Percentiles rank a stretch among this genome's conserved stretches.
These are phyloP conservation scores for Suhomyces atakaporum DNA, from an alignment of 1,139 yeast species.

Conservation along the genomic window DNA sequence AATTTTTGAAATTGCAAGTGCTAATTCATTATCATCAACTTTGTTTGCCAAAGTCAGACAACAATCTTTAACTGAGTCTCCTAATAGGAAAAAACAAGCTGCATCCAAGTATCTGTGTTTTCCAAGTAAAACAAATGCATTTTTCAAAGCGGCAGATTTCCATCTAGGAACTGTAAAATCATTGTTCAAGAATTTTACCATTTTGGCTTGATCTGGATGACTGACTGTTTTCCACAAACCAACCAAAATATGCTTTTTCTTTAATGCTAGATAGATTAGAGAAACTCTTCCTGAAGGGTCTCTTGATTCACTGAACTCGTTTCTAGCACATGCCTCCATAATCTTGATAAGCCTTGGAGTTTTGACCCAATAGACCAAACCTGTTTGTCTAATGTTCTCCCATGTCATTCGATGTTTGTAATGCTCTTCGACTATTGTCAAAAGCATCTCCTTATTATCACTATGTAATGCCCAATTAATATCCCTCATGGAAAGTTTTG, in stretches of 20 bases:
- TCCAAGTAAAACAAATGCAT: slow-evolving; percentile 87
- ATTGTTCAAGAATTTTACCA: slow-evolving; percentile 71
- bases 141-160: slow-evolving; percentile 86
- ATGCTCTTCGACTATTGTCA: slow-evolving; percentile 53
- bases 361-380: slow-evolving; percentile 74
- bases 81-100: slow-evolving; percentile 86
- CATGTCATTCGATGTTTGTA: slow-evolving; percentile 55
- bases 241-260: slow-evolving; percentile 71
- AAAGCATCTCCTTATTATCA: slow-evolving; percentile 68
- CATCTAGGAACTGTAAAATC: slow-evolving; percentile 76
- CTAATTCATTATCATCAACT: slow-evolving; percentile 66
- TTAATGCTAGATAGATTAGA: slow-evolving; percentile 73
- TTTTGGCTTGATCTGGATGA: slow-evolving; percentile 80
- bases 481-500: slow-evolving; percentile 71
- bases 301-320: slow-evolving; percentile 59
- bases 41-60: slow-evolving; percentile 71
- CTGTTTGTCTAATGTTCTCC: slow-evolving; percentile 60
- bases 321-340: slow-evolving; percentile 70
- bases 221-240: slow-evolving; percentile 84
- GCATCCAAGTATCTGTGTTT: slow-evolving; percentile 87
- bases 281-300: slow-evolving; percentile 77
- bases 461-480: slow-evolving; percentile 86
- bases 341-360: slow-evolving; percentile 48
- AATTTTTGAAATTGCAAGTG: slow-evolving; percentile 77
- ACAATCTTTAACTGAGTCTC: slow-evolving; percentile 73